Conservation (phyloP, 495 filamentous ascomycete species). For the Podospora bellae-mahoneyi region DNA sequence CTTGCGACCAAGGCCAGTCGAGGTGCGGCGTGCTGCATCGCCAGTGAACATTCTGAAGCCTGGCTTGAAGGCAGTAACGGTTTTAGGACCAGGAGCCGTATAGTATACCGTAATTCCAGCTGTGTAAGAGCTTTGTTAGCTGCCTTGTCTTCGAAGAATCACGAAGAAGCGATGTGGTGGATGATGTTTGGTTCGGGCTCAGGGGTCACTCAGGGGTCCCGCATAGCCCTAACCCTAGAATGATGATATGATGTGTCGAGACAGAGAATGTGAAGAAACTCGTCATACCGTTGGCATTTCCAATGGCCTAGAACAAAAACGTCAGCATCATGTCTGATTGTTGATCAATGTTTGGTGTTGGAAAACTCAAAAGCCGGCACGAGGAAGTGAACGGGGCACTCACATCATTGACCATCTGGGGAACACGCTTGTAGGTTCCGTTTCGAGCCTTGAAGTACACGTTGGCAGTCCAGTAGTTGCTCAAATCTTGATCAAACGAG, state of each 20-base stretch:
- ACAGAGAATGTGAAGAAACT: too few species aligned
- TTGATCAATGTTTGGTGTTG: too few species aligned
- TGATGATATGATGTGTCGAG: too few species aligned
- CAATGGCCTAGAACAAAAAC: background rate
- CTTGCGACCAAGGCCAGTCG: conserved; percentile 31
- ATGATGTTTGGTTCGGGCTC: too few species aligned
- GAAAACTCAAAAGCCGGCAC: too few species aligned
- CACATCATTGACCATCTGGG: conserved; percentile 28
- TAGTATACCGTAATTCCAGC: conserved; percentile 34
- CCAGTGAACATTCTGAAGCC: conserved; percentile 53
- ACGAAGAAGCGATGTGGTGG: too few species aligned
- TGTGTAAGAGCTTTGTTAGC: too few species aligned
- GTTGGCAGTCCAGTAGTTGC: conserved; percentile 54
- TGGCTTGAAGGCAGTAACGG: conserved; percentile 50
- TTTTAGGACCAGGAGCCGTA: conserved; percentile 34
- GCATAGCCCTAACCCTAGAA: too few species aligned
- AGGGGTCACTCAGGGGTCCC: too few species aligned
- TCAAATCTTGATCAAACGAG: conserved; percentile 44
- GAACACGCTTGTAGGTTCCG: conserved; percentile 49
- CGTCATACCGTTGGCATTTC: conserved; percentile 18
- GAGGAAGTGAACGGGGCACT: too few species aligned
- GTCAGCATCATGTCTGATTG: too few species aligned
- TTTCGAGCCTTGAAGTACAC: conserved; percentile 52
- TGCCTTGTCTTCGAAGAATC: too few species aligned
- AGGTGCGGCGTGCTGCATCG: conserved; percentile 36